A percentile compares a stretch with the other conserved stretches of the same genome.
Evolutionary conservation across 1,139 yeast species (phyloP).

Genomic region (Magnusiomyces ingens): DNA sequence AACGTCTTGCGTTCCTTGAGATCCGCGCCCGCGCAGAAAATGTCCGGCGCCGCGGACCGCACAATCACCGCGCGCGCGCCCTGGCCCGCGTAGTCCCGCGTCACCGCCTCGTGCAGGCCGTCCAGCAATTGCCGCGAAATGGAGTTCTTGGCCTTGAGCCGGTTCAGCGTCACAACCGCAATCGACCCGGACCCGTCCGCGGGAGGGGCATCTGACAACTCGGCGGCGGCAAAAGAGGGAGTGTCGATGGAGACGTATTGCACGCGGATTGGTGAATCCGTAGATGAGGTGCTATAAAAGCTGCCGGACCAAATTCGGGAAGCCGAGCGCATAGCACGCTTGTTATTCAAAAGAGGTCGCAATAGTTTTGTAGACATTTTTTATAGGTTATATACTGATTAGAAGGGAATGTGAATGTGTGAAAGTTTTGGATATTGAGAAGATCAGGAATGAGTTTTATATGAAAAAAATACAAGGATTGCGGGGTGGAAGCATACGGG

Average conservation of each 20-base stretch:
- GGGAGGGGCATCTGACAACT: conserved; percentile 7
- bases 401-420: no score
- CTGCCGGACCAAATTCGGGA: no score
- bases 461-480: no score
- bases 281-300: not conserved
- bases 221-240: not conserved
- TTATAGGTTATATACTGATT: no score
- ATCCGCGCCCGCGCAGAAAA: conserved; percentile 34
- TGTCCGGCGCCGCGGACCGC: conserved; percentile 25
- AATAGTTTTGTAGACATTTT: no score
- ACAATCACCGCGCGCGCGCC: conserved; percentile 28
- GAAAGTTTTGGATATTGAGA: no score
- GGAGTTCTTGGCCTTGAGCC: conserved; percentile 32
- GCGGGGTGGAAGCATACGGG: no score
- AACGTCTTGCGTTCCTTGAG: conserved; percentile 31
- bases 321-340: no score
- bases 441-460: no score
- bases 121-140: conserved; percentile 27
- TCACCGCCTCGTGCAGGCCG: conserved; percentile 23
- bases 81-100: conserved; percentile 14
- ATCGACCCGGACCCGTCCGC: conserved; percentile 16
- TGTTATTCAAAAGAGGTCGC: no score
- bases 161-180: conserved; percentile 27
- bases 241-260: not conserved
- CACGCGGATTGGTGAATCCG: not conserved